phyloP scores from a whole-genome alignment of 2,329 filamentous ascomycete genomes.

The Colletotrichum sp. region DNA sequence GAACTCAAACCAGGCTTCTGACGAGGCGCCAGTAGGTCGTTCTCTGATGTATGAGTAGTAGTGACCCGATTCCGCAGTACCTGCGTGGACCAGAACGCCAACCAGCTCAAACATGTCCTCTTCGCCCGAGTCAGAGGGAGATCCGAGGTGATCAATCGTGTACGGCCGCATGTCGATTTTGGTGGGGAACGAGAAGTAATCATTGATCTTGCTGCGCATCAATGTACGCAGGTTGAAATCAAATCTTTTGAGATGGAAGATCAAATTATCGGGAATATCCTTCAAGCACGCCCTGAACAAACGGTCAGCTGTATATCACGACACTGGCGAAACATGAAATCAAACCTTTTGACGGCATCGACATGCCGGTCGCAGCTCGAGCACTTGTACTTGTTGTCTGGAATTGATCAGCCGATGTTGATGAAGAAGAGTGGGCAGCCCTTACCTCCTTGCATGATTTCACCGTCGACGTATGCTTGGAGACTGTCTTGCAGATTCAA shows the following conservation, averaged over 20 bases:
- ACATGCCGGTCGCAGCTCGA: conserved; percentile 88
- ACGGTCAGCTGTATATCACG: background rate
- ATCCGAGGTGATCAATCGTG: conserved; percentile 82
- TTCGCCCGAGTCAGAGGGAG: conserved; percentile 57
- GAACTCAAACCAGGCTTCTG: conserved; percentile 82
- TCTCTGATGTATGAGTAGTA: conserved; percentile 97
- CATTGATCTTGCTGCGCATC: conserved; percentile 91
- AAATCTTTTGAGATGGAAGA: conserved; percentile 92
- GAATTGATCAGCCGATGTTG: background rate
- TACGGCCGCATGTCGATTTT: conserved; percentile 88
- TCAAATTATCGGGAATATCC: conserved; percentile 90
- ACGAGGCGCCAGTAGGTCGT: conserved; percentile 60
- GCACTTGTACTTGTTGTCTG: conserved; percentile 98
- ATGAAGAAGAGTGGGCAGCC: background rate
- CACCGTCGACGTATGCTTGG: conserved; percentile 93
- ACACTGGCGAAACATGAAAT: background rate
- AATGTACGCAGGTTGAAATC: conserved; percentile 81
- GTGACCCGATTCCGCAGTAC: conserved; percentile 91
- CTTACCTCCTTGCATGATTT: conserved; percentile 89
- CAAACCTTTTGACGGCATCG: conserved; percentile 85
- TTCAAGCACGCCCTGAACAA: conserved; percentile 79
- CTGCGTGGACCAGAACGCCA: conserved; percentile 92
- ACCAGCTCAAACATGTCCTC: conserved; percentile 90
- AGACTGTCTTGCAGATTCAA: conserved; percentile 82
- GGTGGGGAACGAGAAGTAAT: conserved; percentile 86